phyloP scores from a whole-genome alignment of 129 eudicot species.

The Cynara cardunculus region DNA sequence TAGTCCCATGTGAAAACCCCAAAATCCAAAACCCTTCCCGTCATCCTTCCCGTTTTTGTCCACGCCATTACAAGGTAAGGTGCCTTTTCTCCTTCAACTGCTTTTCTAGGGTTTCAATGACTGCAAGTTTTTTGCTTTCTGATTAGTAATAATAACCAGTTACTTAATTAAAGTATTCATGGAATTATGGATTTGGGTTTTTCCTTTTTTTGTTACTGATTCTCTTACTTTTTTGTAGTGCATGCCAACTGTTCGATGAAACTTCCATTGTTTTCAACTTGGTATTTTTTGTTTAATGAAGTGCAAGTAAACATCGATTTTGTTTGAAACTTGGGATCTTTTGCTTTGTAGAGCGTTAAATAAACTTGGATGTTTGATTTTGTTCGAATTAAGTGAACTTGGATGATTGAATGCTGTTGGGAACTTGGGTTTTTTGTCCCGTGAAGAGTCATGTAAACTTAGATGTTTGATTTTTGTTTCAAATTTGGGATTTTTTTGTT shows the following conservation, averaged over 20 bases:
- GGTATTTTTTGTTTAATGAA: not conserved
- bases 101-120: constrained; percentile 11
- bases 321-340: not conserved
- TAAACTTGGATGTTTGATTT: not conserved
- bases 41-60: not conserved
- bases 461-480: not conserved
- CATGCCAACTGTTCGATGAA: constrained; percentile 14
- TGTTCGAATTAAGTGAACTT: not conserved
- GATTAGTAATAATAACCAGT: not conserved
- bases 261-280: not conserved
- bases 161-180: not conserved
- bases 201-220: not conserved
- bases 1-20: no score
- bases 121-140: not conserved
- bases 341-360: not conserved
- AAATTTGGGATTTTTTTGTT: not conserved
- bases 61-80: not conserved
- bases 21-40: constrained; percentile 12
- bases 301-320: no score
- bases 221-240: not conserved
- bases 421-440: not conserved
- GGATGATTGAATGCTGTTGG: not conserved
- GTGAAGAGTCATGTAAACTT: not conserved
- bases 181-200: not conserved
- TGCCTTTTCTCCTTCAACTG: not conserved